Evolutionary conservation across 495 filamentous ascomycete genomes (phyloP).

Genomic region (Polyplosphaeria fusca): DNA sequence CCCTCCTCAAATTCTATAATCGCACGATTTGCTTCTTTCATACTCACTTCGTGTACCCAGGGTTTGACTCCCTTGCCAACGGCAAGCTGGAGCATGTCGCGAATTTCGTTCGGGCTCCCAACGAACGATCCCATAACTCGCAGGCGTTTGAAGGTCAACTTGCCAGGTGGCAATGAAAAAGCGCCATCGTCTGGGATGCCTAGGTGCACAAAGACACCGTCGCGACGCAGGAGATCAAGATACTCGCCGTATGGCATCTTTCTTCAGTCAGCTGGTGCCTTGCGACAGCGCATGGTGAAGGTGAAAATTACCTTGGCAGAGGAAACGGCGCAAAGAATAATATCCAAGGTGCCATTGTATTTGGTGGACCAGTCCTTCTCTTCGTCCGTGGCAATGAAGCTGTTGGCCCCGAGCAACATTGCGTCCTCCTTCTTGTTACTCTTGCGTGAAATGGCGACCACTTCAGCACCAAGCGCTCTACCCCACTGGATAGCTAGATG

Average conservation of each 20-base stretch:
- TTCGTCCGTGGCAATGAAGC: constrained; percentile 77
- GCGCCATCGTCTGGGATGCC: constrained; percentile 64
- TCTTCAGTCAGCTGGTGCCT: too few relatives aligned
- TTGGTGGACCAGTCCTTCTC: constrained; percentile 67
- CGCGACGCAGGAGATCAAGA: constrained; percentile 60
- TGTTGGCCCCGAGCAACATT: constrained; percentile 60
- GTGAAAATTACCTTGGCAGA: constrained; percentile 23
- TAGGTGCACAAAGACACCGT: constrained; percentile 76
- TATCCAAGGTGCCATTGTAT: constrained; percentile 62
- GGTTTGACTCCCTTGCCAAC: constrained; percentile 68
- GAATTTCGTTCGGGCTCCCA: constrained; percentile 68
- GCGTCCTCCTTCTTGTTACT: constrained; percentile 67
- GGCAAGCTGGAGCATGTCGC: constrained; percentile 74
- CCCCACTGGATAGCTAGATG: constrained; percentile 67
- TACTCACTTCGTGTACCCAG: constrained; percentile 56
- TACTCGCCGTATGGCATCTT: constrained; percentile 51
- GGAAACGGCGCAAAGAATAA: constrained; percentile 75
- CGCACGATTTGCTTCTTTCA: constrained; percentile 69
- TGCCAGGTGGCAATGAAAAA: constrained; percentile 59
- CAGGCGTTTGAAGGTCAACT: constrained; percentile 62
- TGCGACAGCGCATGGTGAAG: too few relatives aligned
- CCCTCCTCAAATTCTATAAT: constrained; percentile 64
- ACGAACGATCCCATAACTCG: constrained; percentile 73
- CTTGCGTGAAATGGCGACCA: constrained; percentile 76
- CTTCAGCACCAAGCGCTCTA: constrained; percentile 69